These are phyloP conservation scores for Berberis vulgaris DNA, from an alignment of 164 flowering plant genomes.

Conservation along the genomic window DNA sequence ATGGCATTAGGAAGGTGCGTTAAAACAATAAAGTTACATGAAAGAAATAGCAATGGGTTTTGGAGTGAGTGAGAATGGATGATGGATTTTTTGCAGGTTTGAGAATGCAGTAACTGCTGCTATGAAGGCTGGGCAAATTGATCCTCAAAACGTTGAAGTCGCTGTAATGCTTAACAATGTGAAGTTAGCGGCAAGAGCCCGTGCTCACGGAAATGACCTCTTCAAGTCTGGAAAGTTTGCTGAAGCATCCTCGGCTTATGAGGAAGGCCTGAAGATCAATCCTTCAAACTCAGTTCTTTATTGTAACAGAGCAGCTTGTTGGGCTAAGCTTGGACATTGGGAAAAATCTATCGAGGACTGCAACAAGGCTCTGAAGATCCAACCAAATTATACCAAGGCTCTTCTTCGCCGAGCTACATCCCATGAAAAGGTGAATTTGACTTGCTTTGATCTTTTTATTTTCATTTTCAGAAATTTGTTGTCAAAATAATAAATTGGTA, in stretches of 20 bases:
- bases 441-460: not conserved
- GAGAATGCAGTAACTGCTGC: conserved; percentile 61
- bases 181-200: conserved; percentile 60
- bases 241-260: conserved; percentile 80
- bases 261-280: conserved; percentile 68
- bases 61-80: conserved; percentile 27
- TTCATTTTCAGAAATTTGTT: not conserved
- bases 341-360: conserved; percentile 73
- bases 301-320: conserved; percentile 92
- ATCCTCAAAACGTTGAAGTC: conserved; percentile 55
- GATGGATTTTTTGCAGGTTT: conserved; percentile 70
- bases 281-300: conserved; percentile 69
- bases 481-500: not conserved
- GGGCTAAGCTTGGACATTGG: conserved; percentile 77
- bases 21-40: conserved; percentile 13
- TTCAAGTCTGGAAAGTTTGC: conserved; percentile 72
- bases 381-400: conserved; percentile 76
- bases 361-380: conserved; percentile 62
- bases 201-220: conserved; percentile 75
- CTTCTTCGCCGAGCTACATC: conserved; percentile 81
- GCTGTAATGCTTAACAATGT: conserved; percentile 42
- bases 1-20: conserved; percentile 83
- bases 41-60: conserved; percentile 7
- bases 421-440: conserved; percentile 48
- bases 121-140: conserved; percentile 70